Evolutionary conservation across 257 asterid species (phyloP).

Genomic region (Sherardia arvensis): DNA sequence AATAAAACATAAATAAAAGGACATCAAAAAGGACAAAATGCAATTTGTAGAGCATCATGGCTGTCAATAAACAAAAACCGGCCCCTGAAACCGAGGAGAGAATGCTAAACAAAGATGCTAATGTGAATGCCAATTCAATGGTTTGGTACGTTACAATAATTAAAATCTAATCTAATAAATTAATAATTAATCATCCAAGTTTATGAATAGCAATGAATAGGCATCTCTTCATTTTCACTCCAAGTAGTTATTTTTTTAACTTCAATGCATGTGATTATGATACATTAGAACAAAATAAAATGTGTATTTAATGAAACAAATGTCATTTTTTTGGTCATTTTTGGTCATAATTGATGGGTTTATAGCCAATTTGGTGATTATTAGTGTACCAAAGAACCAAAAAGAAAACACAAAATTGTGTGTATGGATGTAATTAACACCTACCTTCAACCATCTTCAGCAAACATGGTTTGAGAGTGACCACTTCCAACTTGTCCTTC

Average conservation of each 20-base stretch:
- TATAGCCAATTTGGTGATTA: neutral
- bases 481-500: conserved; percentile 73
- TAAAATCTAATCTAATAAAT: too few relatives aligned
- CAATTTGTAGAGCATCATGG: neutral
- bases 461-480: conserved; percentile 73
- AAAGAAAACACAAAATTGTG: neutral
- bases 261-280: too few relatives aligned
- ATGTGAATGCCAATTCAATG: neutral
- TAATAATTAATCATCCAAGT: neutral
- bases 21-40: neutral
- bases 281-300: too few relatives aligned
- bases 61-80: neutral
- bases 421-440: conserved; percentile 16
- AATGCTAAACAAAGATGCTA: too few relatives aligned
- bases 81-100: neutral
- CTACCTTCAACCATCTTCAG: conserved; percentile 94
- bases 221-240: neutral
- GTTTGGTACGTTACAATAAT: neutral
- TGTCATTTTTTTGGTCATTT: neutral
- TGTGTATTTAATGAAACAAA: too few relatives aligned
- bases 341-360: neutral
- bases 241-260: neutral
- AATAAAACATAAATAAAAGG: neutral
- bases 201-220: neutral
- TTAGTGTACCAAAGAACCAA: neutral